Base-by-base conservation (phyloP, 345 rosid genomes). In the Euphorbia tirucalli region DNA sequence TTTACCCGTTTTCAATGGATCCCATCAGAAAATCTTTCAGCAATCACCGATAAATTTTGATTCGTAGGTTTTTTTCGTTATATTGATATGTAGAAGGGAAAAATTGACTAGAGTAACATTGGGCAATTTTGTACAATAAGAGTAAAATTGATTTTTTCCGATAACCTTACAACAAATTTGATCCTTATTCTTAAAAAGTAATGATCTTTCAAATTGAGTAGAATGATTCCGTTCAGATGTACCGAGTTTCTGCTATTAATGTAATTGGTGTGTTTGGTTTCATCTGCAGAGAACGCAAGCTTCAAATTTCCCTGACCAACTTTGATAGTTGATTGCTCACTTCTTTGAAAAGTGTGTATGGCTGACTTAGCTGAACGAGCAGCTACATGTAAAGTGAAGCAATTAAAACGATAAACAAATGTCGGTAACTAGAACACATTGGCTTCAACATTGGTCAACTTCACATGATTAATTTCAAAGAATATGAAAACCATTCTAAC, bases 251-350 rank as follows among this genome's bases (percentile, higher is more conserved):
- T 84, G 68, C 74, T 80, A 82, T 90, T 89, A 63, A 74, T 46
- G 85, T 92, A 92, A 54, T 74, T 85, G 60, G 69, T 61, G 37
- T 57, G 37, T 71, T 80, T 83, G 75, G 83, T 85, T 66, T 79
- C 77, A 77, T 81, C 77, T 28, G 87, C 73, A 56, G 93, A 84
- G 70, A 87, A 79, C 11, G 80, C 74, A 69, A 95, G 92, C 88
- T 79, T 92, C 65, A 92, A 64, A 80, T 89, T 79, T 74, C 90
- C 93, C 61, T 86, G 86, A 78, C 90, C 97, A 81, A 92, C 74
- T 67, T 88, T 87, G 76, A 86, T 21, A 59, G 52, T 66, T 43
- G 96, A 84, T 65, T 81, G 77, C 66, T 77, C 81, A 50, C 79
- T 77, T 41, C 76, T 79, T 60, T 56, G 88, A 70, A 74, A 64